Evolutionary conservation across 768 basidiomycete genomes (phyloP).

Genomic region (Collybiopsis luxurians): DNA sequence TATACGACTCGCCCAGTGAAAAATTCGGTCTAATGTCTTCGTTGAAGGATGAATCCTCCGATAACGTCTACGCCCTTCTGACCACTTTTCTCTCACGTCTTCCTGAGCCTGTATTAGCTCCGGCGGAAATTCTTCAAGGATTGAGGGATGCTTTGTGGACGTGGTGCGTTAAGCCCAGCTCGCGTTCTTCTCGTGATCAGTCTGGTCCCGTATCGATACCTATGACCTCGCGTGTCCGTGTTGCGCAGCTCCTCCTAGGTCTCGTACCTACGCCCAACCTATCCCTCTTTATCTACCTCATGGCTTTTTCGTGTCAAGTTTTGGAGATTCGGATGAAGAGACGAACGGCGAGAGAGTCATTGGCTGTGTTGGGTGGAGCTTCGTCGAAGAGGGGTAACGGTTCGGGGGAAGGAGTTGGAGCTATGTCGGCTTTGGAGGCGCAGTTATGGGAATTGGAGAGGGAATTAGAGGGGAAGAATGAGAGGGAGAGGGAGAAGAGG

Average conservation of each 20-base stretch:
- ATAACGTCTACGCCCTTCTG: slow-evolving; percentile 40
- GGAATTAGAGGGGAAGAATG: slow-evolving; percentile 1
- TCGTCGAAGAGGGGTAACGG: too few species aligned
- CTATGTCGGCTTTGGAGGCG: background rate
- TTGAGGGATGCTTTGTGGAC: slow-evolving; percentile 25
- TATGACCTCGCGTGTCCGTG: slow-evolving; percentile 16
- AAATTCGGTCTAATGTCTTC: slow-evolving; percentile 24
- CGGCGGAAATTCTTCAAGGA: slow-evolving; percentile 24
- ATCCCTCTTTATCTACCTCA: slow-evolving; percentile 40
- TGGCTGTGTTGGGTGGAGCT: background rate
- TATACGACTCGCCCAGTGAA: slow-evolving; percentile 12
- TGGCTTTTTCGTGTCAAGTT: slow-evolving; percentile 43
- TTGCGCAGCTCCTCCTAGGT: slow-evolving; percentile 36
- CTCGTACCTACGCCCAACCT: slow-evolving; percentile 42
- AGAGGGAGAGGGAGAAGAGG: slow-evolving; percentile 1
- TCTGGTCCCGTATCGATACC: slow-evolving; percentile 15
- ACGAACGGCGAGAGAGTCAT: background rate
- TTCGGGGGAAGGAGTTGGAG: background rate
- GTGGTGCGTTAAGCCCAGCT: slow-evolving; percentile 27
- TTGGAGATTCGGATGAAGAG: slow-evolving; percentile 10
- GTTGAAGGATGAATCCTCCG: slow-evolving; percentile 32
- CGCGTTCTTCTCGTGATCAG: background rate
- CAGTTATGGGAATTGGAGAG: background rate
- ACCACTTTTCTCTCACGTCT: slow-evolving; percentile 37
- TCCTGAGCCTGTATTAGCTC: slow-evolving; percentile 36